Base-by-base conservation (phyloP, 345 rosid species). In the Syzygium grande region DNA sequence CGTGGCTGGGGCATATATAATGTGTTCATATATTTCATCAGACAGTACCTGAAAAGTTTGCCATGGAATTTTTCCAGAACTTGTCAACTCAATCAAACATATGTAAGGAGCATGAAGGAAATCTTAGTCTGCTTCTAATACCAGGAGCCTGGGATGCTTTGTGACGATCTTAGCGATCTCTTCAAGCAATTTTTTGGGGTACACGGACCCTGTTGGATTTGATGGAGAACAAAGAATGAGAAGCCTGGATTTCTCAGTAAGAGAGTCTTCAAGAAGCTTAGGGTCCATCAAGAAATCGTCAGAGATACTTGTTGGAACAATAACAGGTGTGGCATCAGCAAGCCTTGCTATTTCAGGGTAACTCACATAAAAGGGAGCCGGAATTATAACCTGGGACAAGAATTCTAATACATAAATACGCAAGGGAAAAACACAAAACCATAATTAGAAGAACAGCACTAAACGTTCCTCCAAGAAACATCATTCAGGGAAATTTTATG, bases 201-300 rank as follows among this genome's bases (percentile, higher is more conserved):
- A 98, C 88, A 98, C 99, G n/a, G 99, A 96, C 85, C 99, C 99
- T 52, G 99, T 98, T 84, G 99, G 99, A 89, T 98, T 95, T 8
- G 99, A 97, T 78, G 99, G 99, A 88, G 99, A 97, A 87, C 99
- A 98, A 61, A 98, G 95, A 88, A 98, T 93, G 78, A 98, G 84
- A 90, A 98, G 89, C 88, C 99, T 98, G 53, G 99, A 97, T 91
- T 94, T 98, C 80, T 92, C 99, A n/a, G 92, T 97, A 85, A 98
- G 85, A 54, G 90, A 93, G 55, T 96, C 93, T 93, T 95, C 95
- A 9, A 98, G 96, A 88, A 90, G 90, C 91, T 94, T 92, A 88
- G 99, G 98, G 91, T 98, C 94, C 95, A 98, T 89, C 38, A 98
- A 92, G 90, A 98, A 98, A 56, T 98, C 90, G 41, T 95, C 93